These are phyloP conservation scores for Cardiospermum halicacabum DNA, from an alignment of 345 rosid species.

Conservation along the genomic window DNA sequence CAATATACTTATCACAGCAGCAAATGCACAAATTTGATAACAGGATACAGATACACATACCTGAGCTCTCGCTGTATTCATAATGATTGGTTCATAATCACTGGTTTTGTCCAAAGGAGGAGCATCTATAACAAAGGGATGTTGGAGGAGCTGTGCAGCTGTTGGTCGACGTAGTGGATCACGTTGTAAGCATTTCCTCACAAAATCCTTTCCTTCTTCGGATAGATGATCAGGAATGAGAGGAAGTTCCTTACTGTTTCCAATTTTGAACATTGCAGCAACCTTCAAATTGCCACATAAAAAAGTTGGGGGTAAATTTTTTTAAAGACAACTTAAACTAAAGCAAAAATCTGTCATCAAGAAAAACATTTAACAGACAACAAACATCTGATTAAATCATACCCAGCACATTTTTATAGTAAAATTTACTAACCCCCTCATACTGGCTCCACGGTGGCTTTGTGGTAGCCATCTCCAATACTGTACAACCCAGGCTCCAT, in stretches of 20 bases:
- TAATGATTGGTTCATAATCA: slow-evolving; percentile 26
- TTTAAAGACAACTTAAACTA: slow-evolving; percentile 1
- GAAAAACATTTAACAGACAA: not conserved
- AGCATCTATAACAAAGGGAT: slow-evolving; percentile 55
- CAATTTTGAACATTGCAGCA: slow-evolving; percentile 86
- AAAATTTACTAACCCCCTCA: slow-evolving; percentile 64
- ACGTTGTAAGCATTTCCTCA: slow-evolving; percentile 61
- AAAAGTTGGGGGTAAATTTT: not conserved
- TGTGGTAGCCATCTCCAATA: slow-evolving; percentile 83
- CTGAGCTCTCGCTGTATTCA: slow-evolving; percentile 51
- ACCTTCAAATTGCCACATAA: slow-evolving; percentile 30
- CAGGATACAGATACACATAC: slow-evolving; percentile 25
- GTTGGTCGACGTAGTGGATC: slow-evolving; percentile 61
- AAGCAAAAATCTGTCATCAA: not conserved
- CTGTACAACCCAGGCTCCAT: slow-evolving; percentile 93
- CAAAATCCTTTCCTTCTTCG: slow-evolving; percentile 74
- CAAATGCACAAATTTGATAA: not conserved
- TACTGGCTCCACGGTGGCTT: slow-evolving; percentile 90
- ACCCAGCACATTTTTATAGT: not conserved
- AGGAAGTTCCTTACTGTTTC: slow-evolving; percentile 87
- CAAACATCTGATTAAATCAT: not conserved
- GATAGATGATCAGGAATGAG: slow-evolving; percentile 71
- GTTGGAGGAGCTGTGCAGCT: slow-evolving; percentile 61
- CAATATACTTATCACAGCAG: not conserved
- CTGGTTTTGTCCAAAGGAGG: slow-evolving; percentile 56